phyloP scores from a whole-genome alignment of 192 early-diverging fungal genomes.

The Podila epicladia region DNA sequence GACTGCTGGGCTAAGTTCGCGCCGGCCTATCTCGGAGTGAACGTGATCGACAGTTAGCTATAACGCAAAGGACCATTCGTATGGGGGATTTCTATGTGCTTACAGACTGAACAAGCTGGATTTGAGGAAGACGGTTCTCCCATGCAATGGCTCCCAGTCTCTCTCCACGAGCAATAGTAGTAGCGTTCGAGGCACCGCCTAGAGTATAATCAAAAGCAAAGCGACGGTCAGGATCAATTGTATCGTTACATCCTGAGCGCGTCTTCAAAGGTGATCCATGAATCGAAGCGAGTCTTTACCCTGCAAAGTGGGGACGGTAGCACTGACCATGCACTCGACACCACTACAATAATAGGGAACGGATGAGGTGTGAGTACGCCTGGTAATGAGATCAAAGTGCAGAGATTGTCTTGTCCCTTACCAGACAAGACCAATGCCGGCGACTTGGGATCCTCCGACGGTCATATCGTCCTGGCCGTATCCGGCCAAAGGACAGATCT shows the following conservation, averaged over 20 bases:
- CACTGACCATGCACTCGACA: conserved; percentile 64
- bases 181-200: conserved; percentile 67
- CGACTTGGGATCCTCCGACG: conserved; percentile 69
- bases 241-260: too few species aligned
- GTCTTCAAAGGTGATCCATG: too few species aligned
- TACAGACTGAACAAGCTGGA: conserved; percentile 69
- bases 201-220: too few species aligned
- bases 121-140: conserved; percentile 67
- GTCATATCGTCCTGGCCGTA: conserved; percentile 72
- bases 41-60: too few species aligned
- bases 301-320: conserved; percentile 67
- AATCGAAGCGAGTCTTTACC: conserved; percentile 20
- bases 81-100: background rate
- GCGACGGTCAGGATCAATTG: too few species aligned
- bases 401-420: conserved; percentile 18
- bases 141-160: conserved; percentile 64
- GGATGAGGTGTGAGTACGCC: background rate
- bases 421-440: conserved; percentile 72
- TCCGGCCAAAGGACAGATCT: conserved; percentile 70
- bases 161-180: conserved; percentile 61
- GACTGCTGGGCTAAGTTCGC: conserved; percentile 74
- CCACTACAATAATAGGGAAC: conserved; percentile 36
- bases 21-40: conserved; percentile 56
- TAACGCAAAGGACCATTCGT: too few species aligned
- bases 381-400: background rate